phyloP scores from a whole-genome alignment of 805 yeast species.

The Metschnikowia colocasiae region DNA sequence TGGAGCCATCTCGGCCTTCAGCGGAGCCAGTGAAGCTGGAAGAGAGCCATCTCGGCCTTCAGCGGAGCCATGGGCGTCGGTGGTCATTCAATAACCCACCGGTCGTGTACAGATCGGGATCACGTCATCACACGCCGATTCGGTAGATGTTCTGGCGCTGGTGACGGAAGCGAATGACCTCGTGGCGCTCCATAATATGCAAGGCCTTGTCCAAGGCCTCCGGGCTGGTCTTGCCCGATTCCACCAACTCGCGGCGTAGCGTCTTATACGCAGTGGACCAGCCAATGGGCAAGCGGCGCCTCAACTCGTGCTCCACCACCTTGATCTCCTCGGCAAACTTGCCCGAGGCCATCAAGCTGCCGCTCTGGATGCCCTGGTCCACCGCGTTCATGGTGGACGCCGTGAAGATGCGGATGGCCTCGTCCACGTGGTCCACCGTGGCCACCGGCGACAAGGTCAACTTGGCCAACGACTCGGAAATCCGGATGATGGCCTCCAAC shows the following conservation, averaged over 20 bases:
- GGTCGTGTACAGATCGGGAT: too few relatives aligned
- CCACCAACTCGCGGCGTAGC: constrained; percentile 76
- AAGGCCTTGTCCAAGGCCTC: constrained; percentile 81
- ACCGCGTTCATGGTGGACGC: constrained; percentile 99
- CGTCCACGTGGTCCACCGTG: constrained; percentile 85
- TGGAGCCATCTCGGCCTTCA: too few relatives aligned
- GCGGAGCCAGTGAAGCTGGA: too few relatives aligned
- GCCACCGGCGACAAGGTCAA: constrained; percentile 80
- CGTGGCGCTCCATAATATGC: constrained; percentile 77
- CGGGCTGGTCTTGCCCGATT: constrained; percentile 55
- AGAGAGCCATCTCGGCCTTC: too few relatives aligned
- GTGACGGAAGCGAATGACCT: constrained; percentile 80
- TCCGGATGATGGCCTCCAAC: constrained; percentile 94
- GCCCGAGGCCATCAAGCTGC: constrained; percentile 45
- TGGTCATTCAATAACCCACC: too few relatives aligned
- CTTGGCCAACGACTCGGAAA: constrained; percentile 91
- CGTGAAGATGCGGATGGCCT: constrained; percentile 88
- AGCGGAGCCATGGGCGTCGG: too few relatives aligned
- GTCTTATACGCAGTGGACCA: constrained; percentile 91
- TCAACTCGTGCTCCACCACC: constrained; percentile 76
- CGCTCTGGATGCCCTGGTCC: constrained; percentile 52
- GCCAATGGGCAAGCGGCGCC: constrained; percentile 90
- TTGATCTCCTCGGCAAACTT: constrained; percentile 68
- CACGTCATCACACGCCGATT: constrained; percentile 11
- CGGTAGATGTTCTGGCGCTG: constrained; percentile 40